A percentile compares a stretch with the other conserved stretches of the same genome.
Evolutionary conservation across 345 rosid genomes (phyloP).

Genomic region (Brassica juncea): DNA sequence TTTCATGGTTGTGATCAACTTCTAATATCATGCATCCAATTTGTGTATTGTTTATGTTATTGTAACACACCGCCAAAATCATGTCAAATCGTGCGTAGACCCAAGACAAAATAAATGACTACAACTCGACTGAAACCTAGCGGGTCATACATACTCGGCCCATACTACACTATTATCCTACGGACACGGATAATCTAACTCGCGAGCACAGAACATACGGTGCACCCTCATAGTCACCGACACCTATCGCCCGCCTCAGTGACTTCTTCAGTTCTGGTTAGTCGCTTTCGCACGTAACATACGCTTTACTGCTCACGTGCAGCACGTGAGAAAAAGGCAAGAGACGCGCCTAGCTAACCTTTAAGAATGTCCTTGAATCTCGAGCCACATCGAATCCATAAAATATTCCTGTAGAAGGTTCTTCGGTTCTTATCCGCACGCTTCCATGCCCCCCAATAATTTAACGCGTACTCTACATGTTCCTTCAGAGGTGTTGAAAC

Average conservation of each 20-base stretch:
- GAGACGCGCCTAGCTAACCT: not conserved
- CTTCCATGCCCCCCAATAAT: conserved; percentile 1
- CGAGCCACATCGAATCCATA: conserved; percentile 20
- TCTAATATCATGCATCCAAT: too few species aligned
- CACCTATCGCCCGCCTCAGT: not conserved
- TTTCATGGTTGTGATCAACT: too few species aligned
- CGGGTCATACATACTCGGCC: conserved; percentile 21
- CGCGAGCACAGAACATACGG: not conserved
- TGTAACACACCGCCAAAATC: not conserved
- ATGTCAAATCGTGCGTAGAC: not conserved
- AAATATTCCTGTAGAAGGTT: conserved; percentile 25
- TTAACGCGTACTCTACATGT: not conserved
- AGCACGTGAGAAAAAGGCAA: conserved; percentile 13
- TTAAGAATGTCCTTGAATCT: conserved; percentile 14
- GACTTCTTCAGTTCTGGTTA: not conserved
- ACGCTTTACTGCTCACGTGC: conserved; percentile 2
- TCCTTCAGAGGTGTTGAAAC: not conserved
- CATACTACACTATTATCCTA: not conserved
- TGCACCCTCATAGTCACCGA: conserved; percentile 18
- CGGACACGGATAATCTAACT: not conserved
- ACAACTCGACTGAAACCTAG: not conserved
- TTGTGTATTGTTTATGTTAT: not conserved
- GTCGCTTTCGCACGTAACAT: conserved; percentile 12
- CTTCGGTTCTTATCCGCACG: conserved; percentile 30
- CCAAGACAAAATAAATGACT: conserved; percentile 19